Base-by-base conservation (phyloP, 1,139 yeast species). In the Yamadazyma dendronema region DNA sequence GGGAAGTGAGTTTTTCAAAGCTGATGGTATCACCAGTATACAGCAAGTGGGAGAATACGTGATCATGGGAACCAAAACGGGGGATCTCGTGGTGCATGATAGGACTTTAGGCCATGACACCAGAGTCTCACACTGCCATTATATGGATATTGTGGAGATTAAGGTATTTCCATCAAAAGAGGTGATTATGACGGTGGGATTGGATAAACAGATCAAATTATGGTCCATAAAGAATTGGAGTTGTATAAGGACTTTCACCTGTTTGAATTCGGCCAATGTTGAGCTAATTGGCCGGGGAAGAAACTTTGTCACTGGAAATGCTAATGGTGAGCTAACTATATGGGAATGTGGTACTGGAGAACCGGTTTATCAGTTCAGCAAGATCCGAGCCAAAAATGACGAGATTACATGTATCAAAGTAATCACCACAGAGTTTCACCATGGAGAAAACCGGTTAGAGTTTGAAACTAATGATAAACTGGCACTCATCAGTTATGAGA, bases 341-440 rank as follows among this genome's bases (percentile, higher is more conserved):
- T 84, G 88, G 89, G 92, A 85, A 48, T 75, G 85, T 50, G 82
- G 85, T 0, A 53, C 73, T 2, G 86, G 81, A 0, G 39, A 53
- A 14, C 52, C 59, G 2, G 52, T 82, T 7, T 58, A 70, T 43
- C 56, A 60, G 3, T 67, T 79, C 36, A 37, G 41, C 2, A 56
- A 76, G 37, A 48, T 55, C 2, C 60, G 59, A 24, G 55, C 65
- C 38, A 49, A 52, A 22, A 54, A 42, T 15, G 77, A 61, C 54
- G 62, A 57, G 2, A 59, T 65, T 5, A 62, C 42, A 14, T 55
- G 52, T 25, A 40, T 61, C 4, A 36, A 25, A 37, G 40, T 37
- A 12, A 24, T 33, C 26, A 39, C 37, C 3, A 21, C 34, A 7
- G 33, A 21, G 3, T 29, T 16, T 17, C 14, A 35, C 33, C 30